phyloP scores from a whole-genome alignment of 805 yeast genomes.

The Wickerhamiella sorbophila region DNA sequence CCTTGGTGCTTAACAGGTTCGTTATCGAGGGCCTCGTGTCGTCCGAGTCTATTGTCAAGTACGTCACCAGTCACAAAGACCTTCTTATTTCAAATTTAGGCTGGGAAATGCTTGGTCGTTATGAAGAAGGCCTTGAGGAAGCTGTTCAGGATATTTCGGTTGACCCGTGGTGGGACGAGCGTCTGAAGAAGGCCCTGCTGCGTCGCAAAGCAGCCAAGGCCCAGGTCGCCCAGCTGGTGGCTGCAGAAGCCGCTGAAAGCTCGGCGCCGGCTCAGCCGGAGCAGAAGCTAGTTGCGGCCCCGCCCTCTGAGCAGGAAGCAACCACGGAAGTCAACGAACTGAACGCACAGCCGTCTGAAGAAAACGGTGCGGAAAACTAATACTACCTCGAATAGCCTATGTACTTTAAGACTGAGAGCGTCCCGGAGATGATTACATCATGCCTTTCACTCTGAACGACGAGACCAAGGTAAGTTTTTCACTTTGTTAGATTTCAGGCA shows the following conservation, averaged over 20 bases:
- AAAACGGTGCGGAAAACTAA: not conserved
- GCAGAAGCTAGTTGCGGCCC: not conserved
- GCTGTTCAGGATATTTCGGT: slow-evolving; percentile 6
- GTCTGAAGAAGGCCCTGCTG: slow-evolving; percentile 10
- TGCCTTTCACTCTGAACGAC: slow-evolving; percentile 26
- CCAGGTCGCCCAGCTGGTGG: not conserved
- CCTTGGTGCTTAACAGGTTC: slow-evolving; percentile 40
- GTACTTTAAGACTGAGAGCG: too few species aligned
- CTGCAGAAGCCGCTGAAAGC: not conserved
- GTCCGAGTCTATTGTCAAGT: slow-evolving; percentile 30
- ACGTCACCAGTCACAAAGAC: slow-evolving; percentile 27
- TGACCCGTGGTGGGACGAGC: slow-evolving; percentile 15
- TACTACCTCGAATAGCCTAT: not conserved
- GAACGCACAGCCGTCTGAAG: not conserved
- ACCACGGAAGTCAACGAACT: not conserved
- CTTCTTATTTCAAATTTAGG: slow-evolving; percentile 18
- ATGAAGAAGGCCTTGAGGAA: slow-evolving; percentile 4
- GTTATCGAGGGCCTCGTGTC: slow-evolving; percentile 33
- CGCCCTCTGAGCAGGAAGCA: not conserved
- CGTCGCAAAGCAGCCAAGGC: slow-evolving; percentile 4
- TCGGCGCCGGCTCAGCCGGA: not conserved
- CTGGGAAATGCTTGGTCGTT: slow-evolving; percentile 17
- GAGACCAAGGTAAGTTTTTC: slow-evolving; percentile 26
- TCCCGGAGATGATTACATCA: slow-evolving; percentile 6
- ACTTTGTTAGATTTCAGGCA: slow-evolving; percentile 16